These are phyloP conservation scores for Leccinum longicurvipes DNA, from an alignment of 768 basidiomycete species.

Conservation along the genomic window DNA sequence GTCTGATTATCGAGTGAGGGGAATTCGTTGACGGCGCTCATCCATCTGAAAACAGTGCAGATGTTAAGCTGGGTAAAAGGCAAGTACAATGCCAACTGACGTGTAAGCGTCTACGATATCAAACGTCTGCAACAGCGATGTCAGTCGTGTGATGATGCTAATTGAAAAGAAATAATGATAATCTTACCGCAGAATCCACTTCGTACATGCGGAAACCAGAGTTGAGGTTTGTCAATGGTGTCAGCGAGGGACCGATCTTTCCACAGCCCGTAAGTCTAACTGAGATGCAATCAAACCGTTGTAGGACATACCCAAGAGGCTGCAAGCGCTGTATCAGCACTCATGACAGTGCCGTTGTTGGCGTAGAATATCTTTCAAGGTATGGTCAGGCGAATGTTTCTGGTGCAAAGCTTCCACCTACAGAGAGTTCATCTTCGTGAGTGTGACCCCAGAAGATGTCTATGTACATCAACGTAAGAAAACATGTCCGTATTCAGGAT, in stretches of 20 bases:
- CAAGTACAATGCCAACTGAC: constrained; percentile 34
- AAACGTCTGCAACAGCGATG: constrained; percentile 46
- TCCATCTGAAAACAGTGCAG: constrained; percentile 43
- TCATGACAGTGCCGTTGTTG: constrained; percentile 61
- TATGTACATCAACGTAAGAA: constrained; percentile 11
- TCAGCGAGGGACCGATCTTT: constrained; percentile 49
- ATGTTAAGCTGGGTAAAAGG: too few relatives aligned
- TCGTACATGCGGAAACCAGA: constrained; percentile 21
- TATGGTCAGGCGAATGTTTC: not conserved
- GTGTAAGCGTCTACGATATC: constrained; percentile 74
- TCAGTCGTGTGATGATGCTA: not conserved
- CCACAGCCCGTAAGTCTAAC: not conserved
- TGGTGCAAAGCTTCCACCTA: constrained; percentile 18
- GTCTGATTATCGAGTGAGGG: constrained; percentile 52
- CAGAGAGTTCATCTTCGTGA: constrained; percentile 64
- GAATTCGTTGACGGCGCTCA: constrained; percentile 55
- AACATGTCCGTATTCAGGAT: not conserved
- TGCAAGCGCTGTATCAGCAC: constrained; percentile 48
- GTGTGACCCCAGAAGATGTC: constrained; percentile 73
- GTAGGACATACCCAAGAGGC: constrained; percentile 39
- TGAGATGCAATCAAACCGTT: not conserved
- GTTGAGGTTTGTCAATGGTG: constrained; percentile 63
- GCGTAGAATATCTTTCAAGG: constrained; percentile 57
- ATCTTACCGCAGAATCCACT: constrained; percentile 32
- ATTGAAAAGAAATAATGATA: not conserved